These are phyloP conservation scores for Auriscalpium orientale DNA, from an alignment of 768 basidiomycete genomes.

Conservation along the genomic window DNA sequence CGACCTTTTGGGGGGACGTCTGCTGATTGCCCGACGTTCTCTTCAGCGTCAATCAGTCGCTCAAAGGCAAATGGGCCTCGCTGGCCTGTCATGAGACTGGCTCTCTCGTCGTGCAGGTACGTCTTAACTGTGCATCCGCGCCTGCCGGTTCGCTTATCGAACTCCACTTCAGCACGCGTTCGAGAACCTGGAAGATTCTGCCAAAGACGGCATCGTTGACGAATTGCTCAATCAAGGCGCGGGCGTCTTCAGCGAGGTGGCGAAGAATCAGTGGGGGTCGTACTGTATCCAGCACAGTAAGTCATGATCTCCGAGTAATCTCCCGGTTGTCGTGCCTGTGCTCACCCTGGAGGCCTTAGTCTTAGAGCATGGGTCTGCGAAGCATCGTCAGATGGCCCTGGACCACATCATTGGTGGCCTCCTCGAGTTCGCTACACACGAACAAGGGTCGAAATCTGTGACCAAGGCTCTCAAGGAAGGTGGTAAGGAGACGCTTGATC, in stretches of 20 bases:
- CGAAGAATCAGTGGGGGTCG: constrained; percentile 85
- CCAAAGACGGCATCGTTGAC: constrained; percentile 79
- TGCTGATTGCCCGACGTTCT: constrained; percentile 2
- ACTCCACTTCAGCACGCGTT: constrained; percentile 56
- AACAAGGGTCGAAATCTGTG: constrained; percentile 84
- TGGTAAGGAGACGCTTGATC: constrained; percentile 66
- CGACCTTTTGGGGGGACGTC: not conserved
- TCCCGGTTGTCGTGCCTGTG: not conserved
- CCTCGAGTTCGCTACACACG: constrained; percentile 71
- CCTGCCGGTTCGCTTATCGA: constrained; percentile 7
- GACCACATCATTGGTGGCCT: constrained; percentile 72
- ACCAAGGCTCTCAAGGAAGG: constrained; percentile 84
- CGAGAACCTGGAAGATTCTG: constrained; percentile 76
- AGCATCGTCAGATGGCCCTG: constrained; percentile 69
- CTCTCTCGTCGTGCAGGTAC: constrained; percentile 79
- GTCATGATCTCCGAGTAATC: constrained; percentile 19
- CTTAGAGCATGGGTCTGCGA: constrained; percentile 75
- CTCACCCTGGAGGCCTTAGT: constrained; percentile 33
- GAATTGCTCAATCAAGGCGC: constrained; percentile 73
- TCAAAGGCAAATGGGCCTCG: constrained; percentile 85
- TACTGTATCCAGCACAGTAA: constrained; percentile 82
- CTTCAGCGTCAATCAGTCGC: constrained; percentile 73
- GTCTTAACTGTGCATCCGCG: not conserved
- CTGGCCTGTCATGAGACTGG: constrained; percentile 89
- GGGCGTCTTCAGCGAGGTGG: constrained; percentile 61